phyloP scores from a whole-genome alignment of 208 protist species.

The Trypanosoma melophagium region DNA sequence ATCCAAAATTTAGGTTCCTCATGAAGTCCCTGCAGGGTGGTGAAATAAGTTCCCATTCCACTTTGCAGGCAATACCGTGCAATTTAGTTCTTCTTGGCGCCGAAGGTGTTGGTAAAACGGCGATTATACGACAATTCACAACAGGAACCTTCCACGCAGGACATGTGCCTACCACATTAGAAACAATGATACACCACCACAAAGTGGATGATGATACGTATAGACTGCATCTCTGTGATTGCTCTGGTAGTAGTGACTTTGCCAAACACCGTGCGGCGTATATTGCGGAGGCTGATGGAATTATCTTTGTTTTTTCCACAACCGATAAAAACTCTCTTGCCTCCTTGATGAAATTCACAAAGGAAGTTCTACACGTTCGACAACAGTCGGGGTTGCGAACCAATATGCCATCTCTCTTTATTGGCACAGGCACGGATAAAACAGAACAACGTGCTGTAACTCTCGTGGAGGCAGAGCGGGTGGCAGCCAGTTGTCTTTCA shows the following conservation, averaged over 20 bases:
- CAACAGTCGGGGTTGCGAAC: background rate
- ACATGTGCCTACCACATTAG: slow-evolving; percentile 49
- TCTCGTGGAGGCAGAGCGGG: slow-evolving; percentile 28
- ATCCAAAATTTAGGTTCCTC: too few relatives aligned
- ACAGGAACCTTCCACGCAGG: slow-evolving; percentile 24
- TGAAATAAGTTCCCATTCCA: too few relatives aligned
- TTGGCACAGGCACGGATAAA: slow-evolving; percentile 51
- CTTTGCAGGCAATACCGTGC: background rate
- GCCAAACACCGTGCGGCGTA: slow-evolving; percentile 51
- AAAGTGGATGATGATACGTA: slow-evolving; percentile 37
- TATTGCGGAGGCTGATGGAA: slow-evolving; percentile 44
- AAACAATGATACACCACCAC: slow-evolving; percentile 42
- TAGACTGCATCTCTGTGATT: slow-evolving; percentile 54
- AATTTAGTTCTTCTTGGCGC: slow-evolving; percentile 52
- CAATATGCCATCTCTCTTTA: slow-evolving; percentile 50
- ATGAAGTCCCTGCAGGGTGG: too few relatives aligned
- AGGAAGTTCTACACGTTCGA: slow-evolving; percentile 41
- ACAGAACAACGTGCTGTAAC: background rate
- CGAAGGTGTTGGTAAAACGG: slow-evolving; percentile 48
- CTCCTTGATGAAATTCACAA: slow-evolving; percentile 31
- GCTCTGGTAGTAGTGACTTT: slow-evolving; percentile 46
- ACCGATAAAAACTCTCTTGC: slow-evolving; percentile 38
- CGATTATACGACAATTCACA: slow-evolving; percentile 57
- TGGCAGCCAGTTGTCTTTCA: slow-evolving; percentile 21
- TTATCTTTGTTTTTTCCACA: slow-evolving; percentile 71